These are phyloP conservation scores for Daldinia eschscholtzii DNA, from an alignment of 2,329 filamentous ascomycete species.

Conservation along the genomic window DNA sequence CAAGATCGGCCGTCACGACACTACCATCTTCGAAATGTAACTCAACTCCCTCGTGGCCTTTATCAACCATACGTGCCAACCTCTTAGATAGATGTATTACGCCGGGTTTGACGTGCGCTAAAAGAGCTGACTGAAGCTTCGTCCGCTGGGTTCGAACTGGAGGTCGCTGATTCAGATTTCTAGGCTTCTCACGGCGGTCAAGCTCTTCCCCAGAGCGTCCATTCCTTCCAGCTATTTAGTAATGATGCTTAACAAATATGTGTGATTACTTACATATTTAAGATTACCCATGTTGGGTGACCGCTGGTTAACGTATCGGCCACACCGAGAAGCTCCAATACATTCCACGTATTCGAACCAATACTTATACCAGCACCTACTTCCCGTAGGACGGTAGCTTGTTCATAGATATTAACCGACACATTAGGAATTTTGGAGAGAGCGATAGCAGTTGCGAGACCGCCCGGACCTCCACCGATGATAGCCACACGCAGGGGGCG, in stretches of 20 bases:
- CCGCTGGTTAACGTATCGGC: constrained; percentile 51
- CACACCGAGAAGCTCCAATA: constrained; percentile 60
- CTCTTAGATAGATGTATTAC: constrained; percentile 61
- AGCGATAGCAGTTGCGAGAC: constrained; percentile 60
- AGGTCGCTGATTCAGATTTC: constrained; percentile 27
- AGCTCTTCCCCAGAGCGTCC: constrained; percentile 49
- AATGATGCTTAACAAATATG: background rate
- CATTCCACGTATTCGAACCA: constrained; percentile 61
- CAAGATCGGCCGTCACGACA: constrained; percentile 57
- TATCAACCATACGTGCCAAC: constrained; percentile 56
- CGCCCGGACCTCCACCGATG: constrained; percentile 47
- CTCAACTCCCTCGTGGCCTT: constrained; percentile 53
- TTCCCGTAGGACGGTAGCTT: constrained; percentile 59
- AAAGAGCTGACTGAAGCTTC: constrained; percentile 62
- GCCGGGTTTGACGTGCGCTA: constrained; percentile 59
- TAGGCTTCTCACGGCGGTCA: constrained; percentile 43
- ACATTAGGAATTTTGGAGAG: constrained; percentile 58
- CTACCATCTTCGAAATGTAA: constrained; percentile 62
- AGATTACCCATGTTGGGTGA: constrained; percentile 45
- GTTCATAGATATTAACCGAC: constrained; percentile 59
- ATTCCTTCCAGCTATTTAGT: constrained; percentile 43
- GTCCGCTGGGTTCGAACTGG: constrained; percentile 50
- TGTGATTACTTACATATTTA: constrained; percentile 45
- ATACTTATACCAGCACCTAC: constrained; percentile 63
- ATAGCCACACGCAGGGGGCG: constrained; percentile 45